Conservation (phyloP, 2,329 filamentous ascomycete genomes). For the Tolypocladium album region DNA sequence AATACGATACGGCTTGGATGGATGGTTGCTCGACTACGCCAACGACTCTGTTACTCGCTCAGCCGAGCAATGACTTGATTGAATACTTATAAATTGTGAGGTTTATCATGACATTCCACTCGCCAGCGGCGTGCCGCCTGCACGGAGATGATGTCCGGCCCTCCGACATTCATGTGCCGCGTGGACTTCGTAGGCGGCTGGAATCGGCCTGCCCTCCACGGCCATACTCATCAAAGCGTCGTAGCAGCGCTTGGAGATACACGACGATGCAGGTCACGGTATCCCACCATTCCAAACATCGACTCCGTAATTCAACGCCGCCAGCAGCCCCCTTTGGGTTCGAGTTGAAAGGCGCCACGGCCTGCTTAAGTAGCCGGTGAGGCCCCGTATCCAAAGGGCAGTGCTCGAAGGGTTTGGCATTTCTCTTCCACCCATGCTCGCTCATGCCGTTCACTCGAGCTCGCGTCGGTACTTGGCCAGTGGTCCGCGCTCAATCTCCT, state of each 20-base stretch:
- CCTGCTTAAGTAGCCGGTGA: neutral
- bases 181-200: neutral
- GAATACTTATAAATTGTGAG: too few species aligned
- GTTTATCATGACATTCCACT: too few species aligned
- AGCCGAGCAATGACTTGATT: neutral
- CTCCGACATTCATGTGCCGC: neutral
- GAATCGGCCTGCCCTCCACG: neutral
- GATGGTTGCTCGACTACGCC: too few species aligned
- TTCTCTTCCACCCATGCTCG: neutral
- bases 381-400: neutral
- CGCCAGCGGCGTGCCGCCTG: neutral
- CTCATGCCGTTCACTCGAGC: neutral
- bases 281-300: neutral
- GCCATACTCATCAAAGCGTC: neutral
- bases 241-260: neutral
- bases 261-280: neutral
- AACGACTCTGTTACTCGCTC: too few species aligned
- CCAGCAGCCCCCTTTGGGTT: neutral
- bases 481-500: slow-evolving; percentile 22
- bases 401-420: neutral
- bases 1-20: too few species aligned
- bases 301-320: neutral
- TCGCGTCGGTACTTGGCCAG: slow-evolving; percentile 9
- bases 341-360: neutral
- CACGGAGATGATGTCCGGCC: neutral